Base-by-base conservation (phyloP, 305 asterid genomes). In the Rubia balearica region DNA sequence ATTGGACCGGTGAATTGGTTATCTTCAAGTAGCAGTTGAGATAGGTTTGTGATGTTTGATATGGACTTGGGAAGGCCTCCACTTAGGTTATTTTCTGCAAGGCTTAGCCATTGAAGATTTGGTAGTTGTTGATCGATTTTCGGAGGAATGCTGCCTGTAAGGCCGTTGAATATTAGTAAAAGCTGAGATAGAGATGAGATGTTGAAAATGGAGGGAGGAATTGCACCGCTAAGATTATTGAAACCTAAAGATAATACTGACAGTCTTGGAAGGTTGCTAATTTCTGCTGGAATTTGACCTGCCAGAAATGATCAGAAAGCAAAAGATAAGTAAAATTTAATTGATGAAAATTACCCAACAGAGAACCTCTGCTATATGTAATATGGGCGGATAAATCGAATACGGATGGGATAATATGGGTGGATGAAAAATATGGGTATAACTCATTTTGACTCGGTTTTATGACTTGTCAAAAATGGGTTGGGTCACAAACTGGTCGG, bases 1-100 rank as follows among this genome's bases (percentile, higher is more conserved):
- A 53, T 10, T 53, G 22, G 17, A 53, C 59, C 59, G 17, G 59
- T 53, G 9, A 53, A 81, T 53, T 55, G 61, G 75, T n/a, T n/a
- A n/a, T n/a, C n/a, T 83, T 83, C 36, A 0, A 0, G 0, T 70
- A 51, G 46, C 81, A 74, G 10, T 76, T 83, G 0, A 12, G 24
- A 76, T 61, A 83, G 76, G 9, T 21, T 71, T 0, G 83, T 74
- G 2, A 80, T 45, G 9, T 83, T 83, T 0, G 76, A 71, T 51
- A 78, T 56, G 8, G 83, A 73, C 14, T 22, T 14, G 79, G 77
- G 65, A 64, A 78, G 9, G 42, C n/a, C 22, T 19, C 80, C 82
- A 30, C 38, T 72, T 0, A 80, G 38, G 12, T 60, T 8, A 46
- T 72, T 72, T 8, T 6, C 36, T 49, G 49, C 53, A 60, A 74